Evolutionary conservation across 331 rosid genomes (phyloP), one percentile per base, ranked within the genome.

Genomic region (Arachis monticola): DNA sequence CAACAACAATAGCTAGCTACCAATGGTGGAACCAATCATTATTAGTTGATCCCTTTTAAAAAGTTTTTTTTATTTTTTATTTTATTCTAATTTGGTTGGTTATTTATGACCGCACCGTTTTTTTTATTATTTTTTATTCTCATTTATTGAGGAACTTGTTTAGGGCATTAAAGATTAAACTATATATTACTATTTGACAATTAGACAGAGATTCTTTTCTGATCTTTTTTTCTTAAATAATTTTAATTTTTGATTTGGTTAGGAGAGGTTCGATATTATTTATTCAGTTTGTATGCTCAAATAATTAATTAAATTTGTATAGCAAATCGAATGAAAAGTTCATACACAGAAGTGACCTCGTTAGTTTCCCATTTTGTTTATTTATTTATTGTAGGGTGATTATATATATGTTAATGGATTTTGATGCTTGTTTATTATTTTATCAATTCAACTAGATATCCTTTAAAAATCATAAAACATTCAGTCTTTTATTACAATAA

Each of bases 11-110:
- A 70, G 13, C 67, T 38, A 38, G 41, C 5, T 48, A 51, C 35
- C 42, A 72, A 64, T 7, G 79, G 57, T 38, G 41, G 47, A 73
- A 67, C 60, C 71, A 80, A 41, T 75, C 62, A 68, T 52, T 5
- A 52, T 13, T 82, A 70, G 51, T 45, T 47, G 9, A 27, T 31
- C 17, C 27, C 17, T 50, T 66, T 52, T 7, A n/a, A 38, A 38
- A 38, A 38, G 4, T 2, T 3, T 3, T 53, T 53, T 76, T 48
- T 48, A 12, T 14, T 69, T 13, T 69, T 57, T 11, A 30, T 66
- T 67, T 72, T 1, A 48, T 75, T 82, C 60, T 55, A 55, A 12
- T 73, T 55, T 55, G 51, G 66, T 47, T 58, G 73, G 53, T 40
- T 72, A 30, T 27, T 27, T 12, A 67, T 74, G 63, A 7, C 13